Evolutionary conservation across 805 yeast genomes (phyloP), one percentile per base, ranked within the genome.

Genomic region (Nakazawaea pomicola): DNA sequence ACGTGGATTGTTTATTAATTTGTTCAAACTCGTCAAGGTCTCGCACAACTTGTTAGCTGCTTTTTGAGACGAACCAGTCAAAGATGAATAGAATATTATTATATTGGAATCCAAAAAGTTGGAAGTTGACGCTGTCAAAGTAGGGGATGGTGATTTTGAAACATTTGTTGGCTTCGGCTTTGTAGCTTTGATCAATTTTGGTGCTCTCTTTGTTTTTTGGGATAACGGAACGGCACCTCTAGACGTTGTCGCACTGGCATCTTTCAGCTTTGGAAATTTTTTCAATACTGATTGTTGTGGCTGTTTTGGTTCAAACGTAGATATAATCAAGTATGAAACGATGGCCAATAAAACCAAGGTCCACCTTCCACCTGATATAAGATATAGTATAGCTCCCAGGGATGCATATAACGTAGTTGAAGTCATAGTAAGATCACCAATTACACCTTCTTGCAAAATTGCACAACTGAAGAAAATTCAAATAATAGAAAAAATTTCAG

Each of bases 51-150:
- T 55, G 14, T 64, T 65, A 1, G 96, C 96, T 21, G 79, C 73
- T 48, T 84, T 67, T 51, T 80, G 80, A 0, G 95, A 75, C 0
- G 95, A 67, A 9, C 96, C 96, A 3, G 95, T 90, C 44, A 89
- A 64, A 0, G 96, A 83, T 7, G 96, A 82, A 60, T 84, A 89
- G 52, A 89, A 85, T 3, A 89, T 74, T 44, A 74, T 69, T 29
- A 83, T 65, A 41, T 80, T 79, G 1, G 88, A 73, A 21, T 73
- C 73, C 30, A 77, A 57, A 17, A 67, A 60, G 4, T 67, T 56
- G 4, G 59, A 55, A 0, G 79, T 67, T 9, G 36, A 31, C 20
- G 70, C 60, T 1, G 70, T 59, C 41, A 73, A 40, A 8, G 60
- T 52, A 30, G 56, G 55, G 41, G 56, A 57, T 11, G 57, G 54